phyloP scores from a whole-genome alignment of 139 green algal species.

The Coelastrella sp. region DNA sequence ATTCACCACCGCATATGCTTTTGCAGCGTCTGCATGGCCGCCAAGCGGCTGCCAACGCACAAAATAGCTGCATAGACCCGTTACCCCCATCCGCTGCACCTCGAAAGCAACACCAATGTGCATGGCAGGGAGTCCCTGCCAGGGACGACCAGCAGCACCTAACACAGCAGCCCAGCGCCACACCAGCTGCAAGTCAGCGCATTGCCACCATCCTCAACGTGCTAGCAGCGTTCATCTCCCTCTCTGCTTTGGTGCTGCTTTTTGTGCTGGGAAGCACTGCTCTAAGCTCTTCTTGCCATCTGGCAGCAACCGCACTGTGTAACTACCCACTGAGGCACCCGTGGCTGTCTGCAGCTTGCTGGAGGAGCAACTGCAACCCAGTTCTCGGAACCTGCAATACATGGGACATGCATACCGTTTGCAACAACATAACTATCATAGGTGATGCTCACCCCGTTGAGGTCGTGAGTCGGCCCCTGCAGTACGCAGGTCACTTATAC shows the following conservation, averaged over 20 bases:
- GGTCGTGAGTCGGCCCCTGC: background rate
- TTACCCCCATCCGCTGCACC: too few relatives aligned
- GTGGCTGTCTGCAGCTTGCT: background rate
- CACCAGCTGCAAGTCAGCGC: too few relatives aligned
- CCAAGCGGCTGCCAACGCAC: too few relatives aligned
- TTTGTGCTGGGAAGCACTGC: constrained; percentile 49
- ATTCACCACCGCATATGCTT: too few relatives aligned
- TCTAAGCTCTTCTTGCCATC: constrained; percentile 45
- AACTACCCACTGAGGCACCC: background rate
- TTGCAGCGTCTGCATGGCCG: too few relatives aligned
- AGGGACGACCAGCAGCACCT: too few relatives aligned
- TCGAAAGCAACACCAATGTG: too few relatives aligned
- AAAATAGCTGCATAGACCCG: too few relatives aligned
- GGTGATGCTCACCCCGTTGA: background rate
- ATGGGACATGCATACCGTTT: background rate
- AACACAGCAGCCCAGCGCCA: too few relatives aligned
- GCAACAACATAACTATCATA: background rate
- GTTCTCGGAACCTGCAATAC: constrained; percentile 52
- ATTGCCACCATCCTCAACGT: too few relatives aligned
- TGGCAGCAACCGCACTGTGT: constrained; percentile 46
- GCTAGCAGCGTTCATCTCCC: background rate
- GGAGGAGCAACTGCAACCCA: constrained; percentile 45
- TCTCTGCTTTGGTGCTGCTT: constrained; percentile 20
- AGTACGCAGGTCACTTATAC: background rate
- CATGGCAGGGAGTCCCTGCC: too few relatives aligned